phyloP scores from a whole-genome alignment of 177 flowering plant genomes.

The Vitis hybrid region DNA sequence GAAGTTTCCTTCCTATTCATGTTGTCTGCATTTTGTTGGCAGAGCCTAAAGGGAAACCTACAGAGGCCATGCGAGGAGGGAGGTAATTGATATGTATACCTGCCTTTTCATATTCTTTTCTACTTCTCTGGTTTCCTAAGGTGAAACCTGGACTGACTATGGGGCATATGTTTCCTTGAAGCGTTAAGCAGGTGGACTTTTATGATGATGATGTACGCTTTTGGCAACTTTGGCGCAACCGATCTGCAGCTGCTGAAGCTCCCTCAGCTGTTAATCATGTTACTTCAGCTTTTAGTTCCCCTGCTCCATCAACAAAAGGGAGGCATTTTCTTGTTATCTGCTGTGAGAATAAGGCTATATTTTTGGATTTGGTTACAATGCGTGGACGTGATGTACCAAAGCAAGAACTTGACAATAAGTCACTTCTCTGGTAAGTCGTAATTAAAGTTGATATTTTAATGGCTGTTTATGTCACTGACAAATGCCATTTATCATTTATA shows the following conservation, averaged over 20 bases:
- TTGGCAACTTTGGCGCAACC: constrained; percentile 96
- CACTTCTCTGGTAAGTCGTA: constrained; percentile 80
- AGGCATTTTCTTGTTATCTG: constrained; percentile 98
- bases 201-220: constrained; percentile 94
- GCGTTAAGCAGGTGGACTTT: constrained; percentile 97
- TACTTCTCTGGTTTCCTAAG: not conserved
- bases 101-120: not conserved
- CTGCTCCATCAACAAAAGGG: constrained; percentile 91
- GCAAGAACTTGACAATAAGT: constrained; percentile 92
- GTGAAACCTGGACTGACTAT: constrained; percentile 11
- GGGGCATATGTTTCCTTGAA: constrained; percentile 26
- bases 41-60: constrained; percentile 87
- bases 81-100: constrained; percentile 48
- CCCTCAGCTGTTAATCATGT: constrained; percentile 77
- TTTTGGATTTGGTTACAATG: constrained; percentile 97
- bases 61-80: constrained; percentile 98
- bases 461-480: too few species aligned
- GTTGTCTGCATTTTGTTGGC: constrained; percentile 12
- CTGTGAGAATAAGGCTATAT: constrained; percentile 96
- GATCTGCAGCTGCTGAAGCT: constrained; percentile 95
- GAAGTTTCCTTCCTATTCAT: constrained; percentile 1
- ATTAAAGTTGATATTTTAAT: not conserved
- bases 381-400: constrained; percentile 99
- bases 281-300: constrained; percentile 68
- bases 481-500: too few species aligned